Conservation (phyloP, 2,329 filamentous ascomycete species). For the Alternaria burnsii region DNA sequence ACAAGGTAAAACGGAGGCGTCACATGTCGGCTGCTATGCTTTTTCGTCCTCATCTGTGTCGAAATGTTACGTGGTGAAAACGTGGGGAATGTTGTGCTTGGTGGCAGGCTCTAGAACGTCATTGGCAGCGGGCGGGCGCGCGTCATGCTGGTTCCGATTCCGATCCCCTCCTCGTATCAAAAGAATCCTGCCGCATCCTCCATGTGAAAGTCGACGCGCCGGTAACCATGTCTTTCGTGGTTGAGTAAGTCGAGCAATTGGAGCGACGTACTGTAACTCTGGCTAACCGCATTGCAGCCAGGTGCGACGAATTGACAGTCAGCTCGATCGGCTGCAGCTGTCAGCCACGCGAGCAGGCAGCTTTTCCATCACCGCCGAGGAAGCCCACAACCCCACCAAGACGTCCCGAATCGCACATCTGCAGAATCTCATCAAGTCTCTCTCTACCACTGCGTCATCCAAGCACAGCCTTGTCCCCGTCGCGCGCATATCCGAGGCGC, state of each 20-base stretch:
- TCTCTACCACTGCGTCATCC: constrained; percentile 75
- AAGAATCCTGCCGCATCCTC: constrained; percentile 11
- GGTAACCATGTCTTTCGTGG: constrained; percentile 53
- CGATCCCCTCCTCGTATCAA: constrained; percentile 15
- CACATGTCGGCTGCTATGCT: background rate
- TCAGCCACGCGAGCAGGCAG: constrained; percentile 41
- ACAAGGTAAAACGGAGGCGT: background rate
- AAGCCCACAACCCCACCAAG: constrained; percentile 50
- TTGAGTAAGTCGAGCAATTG: constrained; percentile 45
- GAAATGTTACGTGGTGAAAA: background rate
- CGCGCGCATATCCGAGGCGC: constrained; percentile 65
- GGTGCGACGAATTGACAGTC: constrained; percentile 64
- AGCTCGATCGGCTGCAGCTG: constrained; percentile 66
- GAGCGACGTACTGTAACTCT: background rate
- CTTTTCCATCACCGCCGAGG: constrained; percentile 43
- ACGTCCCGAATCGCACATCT: constrained; percentile 65
- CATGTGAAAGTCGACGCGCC: constrained; percentile 28
- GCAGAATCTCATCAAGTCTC: constrained; percentile 71
- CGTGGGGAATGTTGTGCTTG: background rate
- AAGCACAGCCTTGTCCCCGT: constrained; percentile 67
- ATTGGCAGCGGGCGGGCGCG: constrained; percentile 11
- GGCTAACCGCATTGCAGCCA: constrained; percentile 54
- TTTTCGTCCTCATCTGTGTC: background rate
- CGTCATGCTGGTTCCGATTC: constrained; percentile 18
- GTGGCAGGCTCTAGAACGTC: constrained; percentile 7